These are phyloP conservation scores for Senna tora DNA, from an alignment of 306 rosid genomes.

Conservation along the genomic window DNA sequence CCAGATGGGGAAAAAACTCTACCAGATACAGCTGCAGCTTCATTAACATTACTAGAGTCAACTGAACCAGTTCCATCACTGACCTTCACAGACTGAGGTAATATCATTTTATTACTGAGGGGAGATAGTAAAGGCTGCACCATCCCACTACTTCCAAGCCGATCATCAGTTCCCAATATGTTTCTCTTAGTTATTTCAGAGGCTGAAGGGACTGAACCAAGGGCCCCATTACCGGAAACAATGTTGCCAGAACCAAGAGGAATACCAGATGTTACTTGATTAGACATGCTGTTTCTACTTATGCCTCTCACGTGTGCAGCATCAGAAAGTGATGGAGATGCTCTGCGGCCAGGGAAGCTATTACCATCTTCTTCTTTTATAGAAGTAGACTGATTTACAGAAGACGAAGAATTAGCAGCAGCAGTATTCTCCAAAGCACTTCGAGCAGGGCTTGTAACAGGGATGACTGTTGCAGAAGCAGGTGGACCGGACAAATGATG, in stretches of 20 bases:
- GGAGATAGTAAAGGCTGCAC: conserved; percentile 71
- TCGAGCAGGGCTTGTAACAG: conserved; percentile 53
- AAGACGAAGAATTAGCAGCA: conserved; percentile 51
- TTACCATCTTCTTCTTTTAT: conserved; percentile 67
- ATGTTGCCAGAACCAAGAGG: conserved; percentile 60
- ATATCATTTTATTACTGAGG: conserved; percentile 56
- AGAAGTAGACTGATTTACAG: conserved; percentile 57
- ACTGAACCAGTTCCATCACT: conserved; percentile 60
- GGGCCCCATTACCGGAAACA: conserved; percentile 58
- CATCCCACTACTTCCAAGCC: conserved; percentile 64
- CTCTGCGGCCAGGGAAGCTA: conserved; percentile 68
- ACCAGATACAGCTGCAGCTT: conserved; percentile 63
- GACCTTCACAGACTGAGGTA: conserved; percentile 63
- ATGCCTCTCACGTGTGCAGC: conserved; percentile 61
- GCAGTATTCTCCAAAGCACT: conserved; percentile 51
- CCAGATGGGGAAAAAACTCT: conserved; percentile 74
- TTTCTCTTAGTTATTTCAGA: conserved; percentile 74
- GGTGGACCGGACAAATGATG: conserved; percentile 53
- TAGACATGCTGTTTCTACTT: conserved; percentile 62
- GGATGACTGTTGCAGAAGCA: conserved; percentile 42
- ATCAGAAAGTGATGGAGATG: conserved; percentile 75
- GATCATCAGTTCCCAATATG: conserved; percentile 70
- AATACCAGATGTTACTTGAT: conserved; percentile 53
- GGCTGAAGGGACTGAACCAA: conserved; percentile 61
- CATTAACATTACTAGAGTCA: conserved; percentile 60